Evolutionary conservation across 2,329 filamentous ascomycete species (phyloP).

Genomic region (Gliomastix tumulicola): DNA sequence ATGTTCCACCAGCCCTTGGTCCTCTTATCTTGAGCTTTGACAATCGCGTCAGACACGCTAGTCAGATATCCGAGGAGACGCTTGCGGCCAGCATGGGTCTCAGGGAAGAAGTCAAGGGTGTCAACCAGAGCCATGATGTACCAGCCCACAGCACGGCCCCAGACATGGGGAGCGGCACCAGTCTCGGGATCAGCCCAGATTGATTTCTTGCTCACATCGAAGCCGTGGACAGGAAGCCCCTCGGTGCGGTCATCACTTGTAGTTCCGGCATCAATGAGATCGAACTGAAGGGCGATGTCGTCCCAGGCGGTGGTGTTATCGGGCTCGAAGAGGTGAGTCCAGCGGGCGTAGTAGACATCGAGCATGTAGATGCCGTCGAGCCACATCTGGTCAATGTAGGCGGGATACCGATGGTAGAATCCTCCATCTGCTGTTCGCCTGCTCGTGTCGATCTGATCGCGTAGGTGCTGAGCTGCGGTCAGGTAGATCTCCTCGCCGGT

Average conservation of each 20-base stretch:
- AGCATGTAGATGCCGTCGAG: slow-evolving; percentile 48
- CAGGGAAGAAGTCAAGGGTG: slow-evolving; percentile 35
- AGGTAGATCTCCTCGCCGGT: slow-evolving; percentile 40
- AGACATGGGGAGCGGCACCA: slow-evolving; percentile 45
- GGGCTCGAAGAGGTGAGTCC: slow-evolving; percentile 26
- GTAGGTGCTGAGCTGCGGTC: slow-evolving; percentile 35
- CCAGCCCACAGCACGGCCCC: slow-evolving; percentile 47
- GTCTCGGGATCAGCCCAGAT: slow-evolving; percentile 43
- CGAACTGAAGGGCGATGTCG: slow-evolving; percentile 36
- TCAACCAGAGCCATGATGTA: slow-evolving; percentile 45
- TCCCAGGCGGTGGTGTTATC: slow-evolving; percentile 32
- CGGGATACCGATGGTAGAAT: slow-evolving; percentile 42
- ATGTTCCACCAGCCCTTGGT: slow-evolving; percentile 51
- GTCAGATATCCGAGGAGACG: slow-evolving; percentile 29
- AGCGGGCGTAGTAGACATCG: slow-evolving; percentile 33
- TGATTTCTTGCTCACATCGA: slow-evolving; percentile 39
- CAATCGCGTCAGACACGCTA: slow-evolving; percentile 31
- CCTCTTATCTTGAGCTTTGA: slow-evolving; percentile 28
- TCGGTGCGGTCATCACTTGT: slow-evolving; percentile 25
- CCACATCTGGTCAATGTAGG: slow-evolving; percentile 50
- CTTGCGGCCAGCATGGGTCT: slow-evolving; percentile 23
- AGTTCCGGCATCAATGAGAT: slow-evolving; percentile 35
- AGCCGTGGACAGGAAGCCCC: slow-evolving; percentile 45
- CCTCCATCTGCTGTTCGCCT: slow-evolving; percentile 42
- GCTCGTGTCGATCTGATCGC: slow-evolving; percentile 36